Evolutionary conservation across 768 basidiomycete genomes (phyloP).

Genomic region (Lanmaoa pseudosensibilis): DNA sequence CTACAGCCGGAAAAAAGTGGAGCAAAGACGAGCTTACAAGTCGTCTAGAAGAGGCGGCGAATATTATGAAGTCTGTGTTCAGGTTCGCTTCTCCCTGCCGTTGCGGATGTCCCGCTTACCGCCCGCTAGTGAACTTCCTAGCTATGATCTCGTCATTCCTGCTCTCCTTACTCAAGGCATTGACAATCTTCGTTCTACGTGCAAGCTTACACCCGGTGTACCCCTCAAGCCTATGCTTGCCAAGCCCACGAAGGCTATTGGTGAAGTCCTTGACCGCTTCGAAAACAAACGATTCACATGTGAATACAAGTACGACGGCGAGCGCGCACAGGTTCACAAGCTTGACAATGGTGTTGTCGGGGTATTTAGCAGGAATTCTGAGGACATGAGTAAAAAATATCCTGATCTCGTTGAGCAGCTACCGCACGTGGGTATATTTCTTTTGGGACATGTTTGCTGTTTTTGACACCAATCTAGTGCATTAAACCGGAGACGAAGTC

Average conservation of each 20-base stretch:
- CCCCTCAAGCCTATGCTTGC: conserved; percentile 99
- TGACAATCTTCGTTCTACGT: conserved; percentile 62
- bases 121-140: conserved; percentile 79
- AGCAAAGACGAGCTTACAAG: conserved; percentile 68
- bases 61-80: conserved; percentile 85
- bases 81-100: conserved; percentile 52
- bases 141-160: conserved; percentile 90
- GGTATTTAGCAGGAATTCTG: conserved; percentile 97
- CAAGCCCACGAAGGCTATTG: conserved; percentile 98
- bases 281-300: conserved; percentile 95
- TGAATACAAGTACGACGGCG: conserved; percentile 99
- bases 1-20: conserved; percentile 69
- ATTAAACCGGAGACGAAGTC: conserved; percentile 81
- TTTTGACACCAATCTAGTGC: conserved; percentile 51
- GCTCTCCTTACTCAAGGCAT: conserved; percentile 81
- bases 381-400: conserved; percentile 99
- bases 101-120: conserved; percentile 1
- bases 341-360: conserved; percentile 77
- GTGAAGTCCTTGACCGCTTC: conserved; percentile 95
- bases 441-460: not conserved
- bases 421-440: conserved; percentile 58
- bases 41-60: conserved; percentile 74
- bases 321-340: conserved; percentile 93
- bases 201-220: conserved; percentile 93
- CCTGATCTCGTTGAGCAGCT: conserved; percentile 96